A percentile compares a stretch with the other conserved stretches of the same genome.
phyloP scores from a whole-genome alignment of 495 filamentous ascomycete species.

The Xylaria bambusicola region DNA sequence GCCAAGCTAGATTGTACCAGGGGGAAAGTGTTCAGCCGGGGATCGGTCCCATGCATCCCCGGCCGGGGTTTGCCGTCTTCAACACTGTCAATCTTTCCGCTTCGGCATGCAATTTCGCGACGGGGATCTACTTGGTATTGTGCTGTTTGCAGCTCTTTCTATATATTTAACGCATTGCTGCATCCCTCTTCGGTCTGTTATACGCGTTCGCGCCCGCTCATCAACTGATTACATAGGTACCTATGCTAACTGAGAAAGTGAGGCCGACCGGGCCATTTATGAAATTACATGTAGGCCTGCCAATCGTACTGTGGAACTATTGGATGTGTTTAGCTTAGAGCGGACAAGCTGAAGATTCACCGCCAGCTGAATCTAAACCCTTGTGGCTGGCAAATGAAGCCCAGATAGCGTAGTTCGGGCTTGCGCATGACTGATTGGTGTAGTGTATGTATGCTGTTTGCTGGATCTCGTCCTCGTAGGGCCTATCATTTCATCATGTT shows the following conservation, averaged over 20 bases:
- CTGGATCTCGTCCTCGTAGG: no score
- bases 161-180: not conserved
- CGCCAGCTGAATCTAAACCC: conserved; percentile 6
- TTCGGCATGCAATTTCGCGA: conserved; percentile 1
- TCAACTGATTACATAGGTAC: no score
- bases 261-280: no score
- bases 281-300: not conserved
- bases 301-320: conserved; percentile 9
- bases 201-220: no score
- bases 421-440: not conserved
- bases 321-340: not conserved
- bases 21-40: conserved; percentile 16
- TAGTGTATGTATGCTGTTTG: not conserved
- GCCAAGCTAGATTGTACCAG: not conserved
- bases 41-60: not conserved
- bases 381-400: not conserved
- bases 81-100: not conserved
- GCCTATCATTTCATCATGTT: no score
- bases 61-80: not conserved
- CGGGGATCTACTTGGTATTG: not conserved
- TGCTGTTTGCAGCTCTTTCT: conserved; percentile 6
- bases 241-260: no score
- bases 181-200: no score
- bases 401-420: not conserved
- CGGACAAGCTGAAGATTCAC: not conserved